These are phyloP conservation scores for Saturnispora serradocipensis DNA, from an alignment of 805 yeast species.

Conservation along the genomic window DNA sequence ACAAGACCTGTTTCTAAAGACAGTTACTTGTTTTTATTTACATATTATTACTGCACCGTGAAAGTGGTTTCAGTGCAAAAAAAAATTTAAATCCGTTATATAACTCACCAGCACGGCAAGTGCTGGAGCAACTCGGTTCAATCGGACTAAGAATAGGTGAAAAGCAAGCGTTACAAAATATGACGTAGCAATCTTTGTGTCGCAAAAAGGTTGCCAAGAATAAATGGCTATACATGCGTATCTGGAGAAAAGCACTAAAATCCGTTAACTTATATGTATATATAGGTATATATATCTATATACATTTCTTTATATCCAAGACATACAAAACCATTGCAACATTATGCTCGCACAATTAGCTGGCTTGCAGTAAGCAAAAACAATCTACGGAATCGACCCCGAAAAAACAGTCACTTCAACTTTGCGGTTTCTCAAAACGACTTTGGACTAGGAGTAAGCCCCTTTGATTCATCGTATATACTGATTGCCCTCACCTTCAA, in stretches of 20 bases:
- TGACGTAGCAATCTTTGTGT: not conserved
- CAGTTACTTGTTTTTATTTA: no score
- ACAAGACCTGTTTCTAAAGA: not conserved
- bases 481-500: constrained; percentile 53
- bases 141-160: not conserved
- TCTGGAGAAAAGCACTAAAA: not conserved
- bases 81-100: not conserved
- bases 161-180: not conserved
- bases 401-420: no score
- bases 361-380: not conserved
- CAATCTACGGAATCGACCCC: no score
- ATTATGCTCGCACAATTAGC: no score
- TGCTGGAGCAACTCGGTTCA: not conserved
- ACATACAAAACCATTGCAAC: not conserved
- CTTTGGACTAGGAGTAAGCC: constrained; percentile 1
- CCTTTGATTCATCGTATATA: constrained; percentile 18
- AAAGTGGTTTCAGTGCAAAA: not conserved
- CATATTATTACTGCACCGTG: not conserved
- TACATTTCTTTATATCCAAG: not conserved
- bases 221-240: not conserved
- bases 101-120: not conserved
- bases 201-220: not conserved
- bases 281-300: no score
- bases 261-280: not conserved
- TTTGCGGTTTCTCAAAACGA: not conserved